Evolutionary conservation across 306 rosid genomes (phyloP).

Genomic region (Inga oerstediana): DNA sequence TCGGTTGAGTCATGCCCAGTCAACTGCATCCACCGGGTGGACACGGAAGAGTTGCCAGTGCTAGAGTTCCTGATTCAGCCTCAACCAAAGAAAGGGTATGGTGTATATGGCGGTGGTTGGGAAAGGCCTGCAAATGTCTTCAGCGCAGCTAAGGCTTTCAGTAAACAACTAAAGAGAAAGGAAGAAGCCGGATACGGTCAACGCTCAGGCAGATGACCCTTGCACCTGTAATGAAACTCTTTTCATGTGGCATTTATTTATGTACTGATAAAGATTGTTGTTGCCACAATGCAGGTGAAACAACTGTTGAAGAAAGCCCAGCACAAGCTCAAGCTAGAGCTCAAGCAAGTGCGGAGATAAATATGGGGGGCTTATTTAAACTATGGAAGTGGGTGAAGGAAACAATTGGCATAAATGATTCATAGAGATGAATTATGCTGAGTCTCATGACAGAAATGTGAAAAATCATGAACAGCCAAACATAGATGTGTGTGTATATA

Average conservation of each 20-base stretch:
- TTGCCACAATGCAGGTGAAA: constrained; percentile 38
- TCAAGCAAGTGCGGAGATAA: constrained; percentile 55
- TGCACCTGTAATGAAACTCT: background rate
- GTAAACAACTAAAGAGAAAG: constrained; percentile 43
- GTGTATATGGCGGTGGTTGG: constrained; percentile 88
- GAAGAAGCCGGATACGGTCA: constrained; percentile 25
- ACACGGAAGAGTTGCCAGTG: constrained; percentile 55
- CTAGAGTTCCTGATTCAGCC: constrained; percentile 78
- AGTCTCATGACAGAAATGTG: background rate
- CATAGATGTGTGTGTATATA: background rate
- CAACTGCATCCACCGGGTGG: constrained; percentile 82
- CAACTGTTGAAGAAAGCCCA: constrained; percentile 56
- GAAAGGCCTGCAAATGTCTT: constrained; percentile 76
- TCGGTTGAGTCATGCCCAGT: constrained; percentile 79
- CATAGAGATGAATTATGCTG: constrained; percentile 1
- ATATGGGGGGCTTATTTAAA: constrained; percentile 48
- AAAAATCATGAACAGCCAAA: background rate
- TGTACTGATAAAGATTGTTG: background rate
- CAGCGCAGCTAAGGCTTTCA: constrained; percentile 65
- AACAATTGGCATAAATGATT: constrained; percentile 23
- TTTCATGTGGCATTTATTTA: background rate
- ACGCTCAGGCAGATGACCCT: constrained; percentile 36
- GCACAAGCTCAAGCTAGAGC: constrained; percentile 74
- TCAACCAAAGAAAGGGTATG: constrained; percentile 67
- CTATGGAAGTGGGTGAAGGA: constrained; percentile 55